These are phyloP conservation scores for Plasmodium inui DNA, from an alignment of 169 alveolate genomes.

Conservation along the genomic window DNA sequence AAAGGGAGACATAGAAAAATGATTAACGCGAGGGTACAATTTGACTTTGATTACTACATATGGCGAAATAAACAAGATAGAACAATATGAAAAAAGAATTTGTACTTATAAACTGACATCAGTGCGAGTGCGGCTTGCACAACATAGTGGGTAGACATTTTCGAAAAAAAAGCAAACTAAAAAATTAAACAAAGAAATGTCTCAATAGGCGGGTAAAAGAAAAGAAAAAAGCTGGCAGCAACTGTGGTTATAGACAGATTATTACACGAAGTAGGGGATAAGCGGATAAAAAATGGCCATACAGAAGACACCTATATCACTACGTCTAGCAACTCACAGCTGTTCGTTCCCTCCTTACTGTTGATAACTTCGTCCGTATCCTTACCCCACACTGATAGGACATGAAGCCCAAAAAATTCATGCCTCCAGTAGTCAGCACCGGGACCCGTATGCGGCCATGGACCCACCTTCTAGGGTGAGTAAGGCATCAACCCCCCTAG, in stretches of 20 bases:
- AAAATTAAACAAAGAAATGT: neutral
- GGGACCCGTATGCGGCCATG: too few relatives aligned
- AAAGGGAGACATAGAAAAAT: neutral
- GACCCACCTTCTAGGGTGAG: too few relatives aligned
- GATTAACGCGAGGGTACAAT: neutral
- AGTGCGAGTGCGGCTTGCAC: neutral
- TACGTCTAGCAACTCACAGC: too few relatives aligned
- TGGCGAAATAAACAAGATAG: neutral
- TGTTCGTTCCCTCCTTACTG: too few relatives aligned
- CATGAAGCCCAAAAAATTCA: too few relatives aligned
- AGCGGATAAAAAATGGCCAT: neutral
- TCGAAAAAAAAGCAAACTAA: neutral
- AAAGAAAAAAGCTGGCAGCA: neutral
- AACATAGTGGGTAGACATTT: neutral
- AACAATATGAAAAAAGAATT: neutral
- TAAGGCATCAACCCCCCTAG: too few relatives aligned
- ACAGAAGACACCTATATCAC: neutral
- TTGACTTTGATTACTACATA: neutral
- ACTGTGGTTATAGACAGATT: neutral
- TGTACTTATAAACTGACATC: neutral
- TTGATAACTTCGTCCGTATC: too few relatives aligned
- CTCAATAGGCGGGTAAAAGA: neutral
- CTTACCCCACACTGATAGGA: too few relatives aligned
- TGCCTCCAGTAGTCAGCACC: too few relatives aligned
- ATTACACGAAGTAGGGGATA: neutral